These are phyloP conservation scores for Dendrothele bispora DNA, from an alignment of 768 basidiomycete species.

Conservation along the genomic window DNA sequence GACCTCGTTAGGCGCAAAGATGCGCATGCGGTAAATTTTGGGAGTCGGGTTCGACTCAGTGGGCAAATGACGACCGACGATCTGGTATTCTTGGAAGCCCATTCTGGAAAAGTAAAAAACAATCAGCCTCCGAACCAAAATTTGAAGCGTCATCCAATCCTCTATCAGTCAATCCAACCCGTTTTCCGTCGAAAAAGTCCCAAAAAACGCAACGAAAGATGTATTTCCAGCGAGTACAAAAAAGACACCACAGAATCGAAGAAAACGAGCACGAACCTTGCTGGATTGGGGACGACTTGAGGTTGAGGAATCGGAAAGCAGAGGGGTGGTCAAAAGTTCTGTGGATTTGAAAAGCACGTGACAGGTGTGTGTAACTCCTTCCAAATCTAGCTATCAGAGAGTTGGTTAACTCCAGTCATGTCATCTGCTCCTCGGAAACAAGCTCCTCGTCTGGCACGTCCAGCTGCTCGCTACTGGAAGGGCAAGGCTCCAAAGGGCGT, in stretches of 20 bases:
- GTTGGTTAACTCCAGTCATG: constrained; percentile 7
- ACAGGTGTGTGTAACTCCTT: no score
- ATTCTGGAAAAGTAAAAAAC: constrained; percentile 31
- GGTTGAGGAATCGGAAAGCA: no score
- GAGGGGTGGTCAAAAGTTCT: no score
- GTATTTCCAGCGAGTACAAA: no score
- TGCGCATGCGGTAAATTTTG: constrained; percentile 99
- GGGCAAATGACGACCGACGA: constrained; percentile 96
- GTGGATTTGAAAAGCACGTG: no score
- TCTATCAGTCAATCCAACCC: background rate
- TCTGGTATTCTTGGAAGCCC: constrained; percentile 90
- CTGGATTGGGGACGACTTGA: no score
- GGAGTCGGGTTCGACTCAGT: constrained; percentile 91
- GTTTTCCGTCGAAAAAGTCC: no score
- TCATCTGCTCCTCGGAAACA: constrained; percentile 52
- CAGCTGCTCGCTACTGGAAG: constrained; percentile 87
- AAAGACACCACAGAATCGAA: no score
- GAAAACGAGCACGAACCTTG: no score
- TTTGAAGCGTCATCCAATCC: background rate
- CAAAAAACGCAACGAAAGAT: no score
- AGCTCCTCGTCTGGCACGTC: constrained; percentile 74
- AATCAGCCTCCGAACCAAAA: background rate
- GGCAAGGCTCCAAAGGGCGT: constrained; percentile 85
- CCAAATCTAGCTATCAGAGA: no score
- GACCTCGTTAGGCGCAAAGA: constrained; percentile 97